Base-by-base conservation (phyloP, 345 rosid genomes). In the Carallia brachiata region DNA sequence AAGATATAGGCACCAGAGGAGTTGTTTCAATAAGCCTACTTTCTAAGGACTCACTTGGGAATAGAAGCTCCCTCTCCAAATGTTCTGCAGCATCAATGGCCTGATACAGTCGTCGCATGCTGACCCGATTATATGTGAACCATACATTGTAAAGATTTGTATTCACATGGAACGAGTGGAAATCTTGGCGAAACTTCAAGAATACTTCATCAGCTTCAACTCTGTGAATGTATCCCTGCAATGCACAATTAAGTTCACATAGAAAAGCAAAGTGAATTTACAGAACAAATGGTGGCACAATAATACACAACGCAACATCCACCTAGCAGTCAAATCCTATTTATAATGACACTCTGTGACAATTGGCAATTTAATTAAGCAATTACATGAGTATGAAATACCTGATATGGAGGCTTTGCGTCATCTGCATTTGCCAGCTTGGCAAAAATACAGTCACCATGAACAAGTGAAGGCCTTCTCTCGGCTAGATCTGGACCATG, bases 161-260 rank as follows among this genome's bases (percentile, higher is more conserved):
- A 75, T 82, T 63, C 65, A 60, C 57, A 76, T 90, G 88, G 67
- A 31, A 5, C 5, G 1, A 17, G 74, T 91, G 97, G 78, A 88
- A 84, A 59, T 87, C 85, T 15, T 23, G 6, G 61, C 77, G 79
- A 81, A 94, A 94, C 82, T 80, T 85, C 82, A 91, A 67, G 70
- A 66, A 68, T 58, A 94, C 90, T 78, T 91, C 96, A 82, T 91
- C 97, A 27, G 97, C 93, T 77, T 94, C 94, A 27, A 91, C 95
- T 17, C 93, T 88, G 69, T 89, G 86, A 59, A 94, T 67, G 75
- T 18, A 83, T 62, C 98, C 98, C 98, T 94, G 87, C 69, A 60
- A 4, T 30, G 30, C n/a, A 58, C 9, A 58, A 47, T 28, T n/a
- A 15, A 40, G 52, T 34, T 28, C 17, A 27, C 50, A 36, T 18